Evolutionary conservation across 768 basidiomycete species (phyloP).

Genomic region (Cubamyces sp.): DNA sequence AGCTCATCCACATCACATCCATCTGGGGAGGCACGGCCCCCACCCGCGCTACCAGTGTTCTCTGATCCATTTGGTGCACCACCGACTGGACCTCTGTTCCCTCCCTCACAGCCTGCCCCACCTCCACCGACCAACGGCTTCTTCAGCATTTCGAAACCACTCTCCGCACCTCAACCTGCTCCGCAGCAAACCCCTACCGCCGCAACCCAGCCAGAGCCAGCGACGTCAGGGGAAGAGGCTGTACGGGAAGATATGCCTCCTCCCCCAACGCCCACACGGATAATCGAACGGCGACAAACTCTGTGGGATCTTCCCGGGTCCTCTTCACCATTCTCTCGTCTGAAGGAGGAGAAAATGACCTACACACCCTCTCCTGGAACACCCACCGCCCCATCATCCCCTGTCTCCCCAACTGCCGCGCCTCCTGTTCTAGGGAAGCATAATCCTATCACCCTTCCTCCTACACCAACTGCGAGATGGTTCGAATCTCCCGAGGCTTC

Average conservation of each 20-base stretch:
- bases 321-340: conserved; percentile 23
- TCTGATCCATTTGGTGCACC: conserved; percentile 6
- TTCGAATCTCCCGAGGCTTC: conserved; percentile 28
- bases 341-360: conserved; percentile 20
- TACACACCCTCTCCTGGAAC: conserved; percentile 16
- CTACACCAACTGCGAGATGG: conserved; percentile 36
- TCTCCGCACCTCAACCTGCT: background rate
- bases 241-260: conserved; percentile 3
- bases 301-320: conserved; percentile 33
- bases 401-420: conserved; percentile 23
- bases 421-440: conserved; percentile 33
- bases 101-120: background rate
- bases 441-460: conserved; percentile 35
- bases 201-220: background rate
- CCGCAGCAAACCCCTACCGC: background rate
- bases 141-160: background rate
- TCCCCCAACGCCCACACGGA: conserved; percentile 16
- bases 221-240: background rate
- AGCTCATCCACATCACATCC: background rate
- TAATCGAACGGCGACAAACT: conserved; percentile 30
- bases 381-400: conserved; percentile 13
- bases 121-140: background rate
- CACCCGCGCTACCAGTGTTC: background rate
- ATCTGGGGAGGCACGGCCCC: background rate
- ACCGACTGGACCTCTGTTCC: background rate